Percentiles rank a stretch among this genome's conserved stretches.
Conservation (phyloP, 306 rosid genomes). For the Lathyrus aphaca region DNA sequence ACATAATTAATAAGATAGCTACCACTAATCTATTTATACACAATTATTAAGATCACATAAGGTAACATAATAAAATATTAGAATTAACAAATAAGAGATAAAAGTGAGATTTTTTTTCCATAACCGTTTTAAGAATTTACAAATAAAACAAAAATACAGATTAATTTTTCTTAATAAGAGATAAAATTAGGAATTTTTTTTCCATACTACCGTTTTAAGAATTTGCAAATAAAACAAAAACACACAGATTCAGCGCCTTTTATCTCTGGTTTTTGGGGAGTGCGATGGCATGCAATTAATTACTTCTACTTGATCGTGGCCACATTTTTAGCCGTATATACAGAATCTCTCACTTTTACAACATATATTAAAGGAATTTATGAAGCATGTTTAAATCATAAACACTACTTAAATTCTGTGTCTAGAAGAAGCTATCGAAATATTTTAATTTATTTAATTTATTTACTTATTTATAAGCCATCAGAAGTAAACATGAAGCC, state of each 20-base stretch:
- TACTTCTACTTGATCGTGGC: neutral
- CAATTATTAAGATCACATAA: too few relatives aligned
- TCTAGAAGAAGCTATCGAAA: neutral
- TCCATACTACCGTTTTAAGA: neutral
- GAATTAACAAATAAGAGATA: too few relatives aligned
- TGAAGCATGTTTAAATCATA: neutral
- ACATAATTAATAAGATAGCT: too few relatives aligned
- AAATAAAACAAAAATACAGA: too few relatives aligned
- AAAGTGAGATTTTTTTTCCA: too few relatives aligned
- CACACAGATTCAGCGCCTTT: slow-evolving; percentile 25
- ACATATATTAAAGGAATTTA: neutral
- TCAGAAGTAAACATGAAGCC: slow-evolving; percentile 28
- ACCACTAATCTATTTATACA: too few relatives aligned
- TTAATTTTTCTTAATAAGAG: neutral
- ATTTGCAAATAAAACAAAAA: slow-evolving; percentile 12
- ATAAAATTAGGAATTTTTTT: neutral
- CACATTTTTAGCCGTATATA: slow-evolving; percentile 4
- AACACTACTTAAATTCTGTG: neutral
- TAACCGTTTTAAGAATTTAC: too few relatives aligned
- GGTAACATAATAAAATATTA: too few relatives aligned
- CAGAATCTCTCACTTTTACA: neutral
- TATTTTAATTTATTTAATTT: neutral
- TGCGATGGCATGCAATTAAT: neutral
- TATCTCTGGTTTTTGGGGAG: slow-evolving; percentile 19
- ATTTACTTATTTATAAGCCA: neutral